A percentile compares a stretch with the other conserved stretches of the same genome.
phyloP scores from a whole-genome alignment of 495 filamentous ascomycete species.

The Daldinia vernicosa region DNA sequence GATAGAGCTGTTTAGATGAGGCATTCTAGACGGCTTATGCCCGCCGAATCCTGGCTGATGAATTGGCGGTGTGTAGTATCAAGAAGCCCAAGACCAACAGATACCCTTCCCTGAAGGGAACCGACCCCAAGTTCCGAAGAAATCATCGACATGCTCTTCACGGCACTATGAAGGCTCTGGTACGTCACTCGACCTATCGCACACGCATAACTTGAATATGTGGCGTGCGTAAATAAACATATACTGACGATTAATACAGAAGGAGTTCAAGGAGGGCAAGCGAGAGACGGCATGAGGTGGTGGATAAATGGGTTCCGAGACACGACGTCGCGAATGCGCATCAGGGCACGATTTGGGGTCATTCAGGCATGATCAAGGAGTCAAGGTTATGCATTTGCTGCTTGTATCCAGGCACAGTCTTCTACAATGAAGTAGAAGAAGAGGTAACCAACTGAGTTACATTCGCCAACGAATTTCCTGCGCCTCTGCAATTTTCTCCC shows the following conservation, averaged over 20 bases:
- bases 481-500: constrained; percentile 7
- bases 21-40: not conserved
- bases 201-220: not conserved
- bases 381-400: constrained; percentile 51
- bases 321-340: constrained; percentile 50
- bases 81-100: constrained; percentile 99
- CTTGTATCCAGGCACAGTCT: constrained; percentile 45
- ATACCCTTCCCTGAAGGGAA: constrained; percentile 98
- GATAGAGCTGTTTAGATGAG: constrained; percentile 4
- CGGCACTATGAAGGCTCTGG: constrained; percentile 96
- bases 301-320: constrained; percentile 35
- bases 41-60: constrained; percentile 17
- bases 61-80: constrained; percentile 70
- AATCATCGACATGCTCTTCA: constrained; percentile 99
- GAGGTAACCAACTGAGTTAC: constrained; percentile 43
- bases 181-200: constrained; percentile 60
- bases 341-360: constrained; percentile 40
- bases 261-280: constrained; percentile 98
- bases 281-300: constrained; percentile 81
- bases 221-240: constrained; percentile 6
- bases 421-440: constrained; percentile 44
- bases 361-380: constrained; percentile 48
- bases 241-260: constrained; percentile 71
- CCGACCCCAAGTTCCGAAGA: constrained; percentile 98
- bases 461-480: constrained; percentile 23